phyloP scores from a whole-genome alignment of 2,329 filamentous ascomycete genomes.

The Hawksworthiomyces lignivorus region DNA sequence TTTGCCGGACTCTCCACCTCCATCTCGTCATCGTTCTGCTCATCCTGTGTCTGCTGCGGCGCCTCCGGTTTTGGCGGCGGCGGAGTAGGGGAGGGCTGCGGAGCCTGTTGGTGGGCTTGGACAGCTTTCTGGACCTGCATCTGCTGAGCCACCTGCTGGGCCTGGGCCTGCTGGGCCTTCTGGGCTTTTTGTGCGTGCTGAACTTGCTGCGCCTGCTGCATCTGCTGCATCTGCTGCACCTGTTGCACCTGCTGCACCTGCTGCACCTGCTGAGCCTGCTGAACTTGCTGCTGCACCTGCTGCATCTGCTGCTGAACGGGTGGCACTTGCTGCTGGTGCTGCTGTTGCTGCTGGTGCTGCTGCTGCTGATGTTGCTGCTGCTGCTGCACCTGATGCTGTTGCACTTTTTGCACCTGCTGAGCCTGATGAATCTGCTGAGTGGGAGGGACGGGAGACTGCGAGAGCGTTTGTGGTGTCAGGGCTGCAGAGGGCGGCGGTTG shows the following conservation, averaged over 20 bases:
- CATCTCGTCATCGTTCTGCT: constrained; percentile 40
- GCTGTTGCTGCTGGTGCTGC: constrained; percentile 12
- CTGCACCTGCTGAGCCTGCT: constrained; percentile 18
- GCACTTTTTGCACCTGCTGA: constrained; percentile 10
- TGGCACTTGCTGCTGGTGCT: constrained; percentile 10
- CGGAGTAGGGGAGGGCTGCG: constrained; percentile 16
- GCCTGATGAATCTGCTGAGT: constrained; percentile 35
- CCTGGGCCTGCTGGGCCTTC: constrained; percentile 21
- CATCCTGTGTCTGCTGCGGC: constrained; percentile 23
- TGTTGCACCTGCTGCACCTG: constrained; percentile 18
- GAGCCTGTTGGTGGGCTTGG: constrained; percentile 23
- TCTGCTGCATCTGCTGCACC: constrained; percentile 20
- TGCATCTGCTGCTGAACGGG: constrained; percentile 21
- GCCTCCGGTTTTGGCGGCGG: constrained; percentile 18
- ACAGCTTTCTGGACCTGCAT: constrained; percentile 28
- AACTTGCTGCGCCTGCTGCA: constrained; percentile 27
- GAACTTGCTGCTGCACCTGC: neutral
- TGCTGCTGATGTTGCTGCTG: constrained; percentile 18
- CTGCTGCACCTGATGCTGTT: constrained; percentile 14
- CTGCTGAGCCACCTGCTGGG: constrained; percentile 16
- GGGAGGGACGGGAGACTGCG: constrained; percentile 33
- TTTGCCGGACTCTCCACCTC: constrained; percentile 36
- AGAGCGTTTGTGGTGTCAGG: constrained; percentile 38
- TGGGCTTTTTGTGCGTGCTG: constrained; percentile 24
- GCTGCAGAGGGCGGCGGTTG: constrained; percentile 27